Conservation (phyloP, 176 grass and related monocot genomes). For the Carex cristatella region DNA sequence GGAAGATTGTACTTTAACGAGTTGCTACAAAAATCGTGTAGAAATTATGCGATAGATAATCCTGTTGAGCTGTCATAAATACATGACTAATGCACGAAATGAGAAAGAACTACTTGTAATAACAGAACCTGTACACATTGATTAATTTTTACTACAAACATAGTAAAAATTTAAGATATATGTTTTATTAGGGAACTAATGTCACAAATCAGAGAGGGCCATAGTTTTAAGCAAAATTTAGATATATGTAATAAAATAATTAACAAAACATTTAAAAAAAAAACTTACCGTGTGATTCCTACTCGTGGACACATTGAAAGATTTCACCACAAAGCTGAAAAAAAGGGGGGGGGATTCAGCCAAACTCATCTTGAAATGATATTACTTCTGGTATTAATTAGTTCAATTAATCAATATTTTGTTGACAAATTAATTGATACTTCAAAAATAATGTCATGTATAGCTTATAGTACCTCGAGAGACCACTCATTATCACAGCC, state of each 20-base stretch:
- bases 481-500: conserved; percentile 34
- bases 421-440: too few species aligned
- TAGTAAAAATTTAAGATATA: neutral
- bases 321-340: conserved; percentile 52
- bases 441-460: neutral
- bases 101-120: neutral
- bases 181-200: neutral
- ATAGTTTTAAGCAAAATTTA: neutral
- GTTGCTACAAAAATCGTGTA: neutral
- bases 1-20: neutral
- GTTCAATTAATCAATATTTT: neutral
- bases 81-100: neutral
- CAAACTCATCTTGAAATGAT: neutral
- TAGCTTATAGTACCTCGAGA: conserved; percentile 29
- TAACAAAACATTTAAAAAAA: neutral
- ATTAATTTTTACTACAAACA: neutral
- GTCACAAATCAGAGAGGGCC: neutral
- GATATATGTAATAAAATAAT: neutral
- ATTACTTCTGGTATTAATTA: neutral
- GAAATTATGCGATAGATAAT: neutral
- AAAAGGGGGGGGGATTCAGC: neutral
- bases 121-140: neutral
- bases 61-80: neutral
- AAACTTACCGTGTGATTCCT: conserved; percentile 40
- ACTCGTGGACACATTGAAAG: conserved; percentile 43